Evolutionary conservation across 2,329 filamentous ascomycete species (phyloP).

Genomic region (Paecilomyces formosus): DNA sequence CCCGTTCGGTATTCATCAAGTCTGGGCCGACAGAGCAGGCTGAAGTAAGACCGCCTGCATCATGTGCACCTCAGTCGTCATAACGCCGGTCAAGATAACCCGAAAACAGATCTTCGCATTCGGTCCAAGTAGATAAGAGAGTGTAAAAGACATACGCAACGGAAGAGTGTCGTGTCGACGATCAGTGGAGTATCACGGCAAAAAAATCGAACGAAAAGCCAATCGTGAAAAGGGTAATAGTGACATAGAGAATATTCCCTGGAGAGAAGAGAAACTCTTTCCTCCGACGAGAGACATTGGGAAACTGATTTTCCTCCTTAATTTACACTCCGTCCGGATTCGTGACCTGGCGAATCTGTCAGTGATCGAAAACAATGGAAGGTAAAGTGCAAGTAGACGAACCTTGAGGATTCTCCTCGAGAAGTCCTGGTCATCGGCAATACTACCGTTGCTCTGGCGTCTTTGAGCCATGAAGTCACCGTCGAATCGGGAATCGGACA

Average conservation of each 20-base stretch:
- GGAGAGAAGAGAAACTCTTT: not conserved
- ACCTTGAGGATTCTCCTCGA: constrained; percentile 93
- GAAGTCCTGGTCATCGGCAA: constrained; percentile 95
- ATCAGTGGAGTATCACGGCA: not conserved
- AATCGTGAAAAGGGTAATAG: not conserved
- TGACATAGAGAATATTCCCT: not conserved
- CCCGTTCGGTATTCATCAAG: not conserved
- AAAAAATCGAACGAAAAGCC: not conserved
- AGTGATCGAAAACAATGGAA: not conserved
- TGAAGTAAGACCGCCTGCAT: not conserved
- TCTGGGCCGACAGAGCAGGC: not conserved
- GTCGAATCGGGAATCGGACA: constrained; percentile 78
- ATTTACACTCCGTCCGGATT: constrained; percentile 8
- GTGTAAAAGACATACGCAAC: not conserved
- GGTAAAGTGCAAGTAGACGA: constrained; percentile 29
- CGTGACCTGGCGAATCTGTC: constrained; percentile 6
- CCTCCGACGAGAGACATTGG: not conserved
- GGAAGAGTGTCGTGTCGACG: not conserved
- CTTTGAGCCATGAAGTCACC: constrained; percentile 72
- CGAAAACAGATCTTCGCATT: not conserved
- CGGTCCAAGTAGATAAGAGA: not conserved
- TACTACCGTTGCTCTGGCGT: constrained; percentile 87
- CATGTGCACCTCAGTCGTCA: not conserved
- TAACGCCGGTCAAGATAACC: not conserved
- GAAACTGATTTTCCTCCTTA: not conserved